Evolutionary conservation across 345 rosid species (phyloP).

Genomic region (Citrus hindsii): DNA sequence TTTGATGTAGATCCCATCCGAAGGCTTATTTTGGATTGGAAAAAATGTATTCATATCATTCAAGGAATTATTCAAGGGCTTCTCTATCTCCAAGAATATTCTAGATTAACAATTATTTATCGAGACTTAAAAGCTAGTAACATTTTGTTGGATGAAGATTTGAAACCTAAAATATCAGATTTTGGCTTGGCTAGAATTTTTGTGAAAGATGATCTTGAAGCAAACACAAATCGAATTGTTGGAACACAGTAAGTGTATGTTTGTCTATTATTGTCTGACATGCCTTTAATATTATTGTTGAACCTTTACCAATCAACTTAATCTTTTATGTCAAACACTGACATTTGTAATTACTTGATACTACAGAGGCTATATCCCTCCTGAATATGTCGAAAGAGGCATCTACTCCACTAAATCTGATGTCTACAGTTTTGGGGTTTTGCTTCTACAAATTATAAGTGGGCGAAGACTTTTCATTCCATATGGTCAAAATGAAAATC

Average conservation of each 20-base stretch:
- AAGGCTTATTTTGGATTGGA: too few relatives aligned
- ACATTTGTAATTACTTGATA: not conserved
- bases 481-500: too few relatives aligned
- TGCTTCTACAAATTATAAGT: too few relatives aligned
- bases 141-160: conserved; percentile 27
- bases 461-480: too few relatives aligned
- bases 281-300: too few relatives aligned
- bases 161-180: conserved; percentile 45
- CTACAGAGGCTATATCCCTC: not conserved
- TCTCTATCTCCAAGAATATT: not conserved
- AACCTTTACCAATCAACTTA: too few relatives aligned
- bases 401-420: not conserved
- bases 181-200: conserved; percentile 51
- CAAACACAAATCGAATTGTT: conserved; percentile 26
- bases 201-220: conserved; percentile 23
- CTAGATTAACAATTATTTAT: conserved; percentile 22
- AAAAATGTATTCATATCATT: too few relatives aligned
- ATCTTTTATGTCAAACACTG: too few relatives aligned
- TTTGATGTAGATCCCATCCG: too few relatives aligned
- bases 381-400: not conserved
- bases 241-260: conserved; percentile 35
- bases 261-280: not conserved
- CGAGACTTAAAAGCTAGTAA: conserved; percentile 4
- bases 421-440: too few relatives aligned
- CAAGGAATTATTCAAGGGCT: too few relatives aligned